Evolutionary conservation across 306 rosid genomes (phyloP).

Genomic region (Rubus idaeus): DNA sequence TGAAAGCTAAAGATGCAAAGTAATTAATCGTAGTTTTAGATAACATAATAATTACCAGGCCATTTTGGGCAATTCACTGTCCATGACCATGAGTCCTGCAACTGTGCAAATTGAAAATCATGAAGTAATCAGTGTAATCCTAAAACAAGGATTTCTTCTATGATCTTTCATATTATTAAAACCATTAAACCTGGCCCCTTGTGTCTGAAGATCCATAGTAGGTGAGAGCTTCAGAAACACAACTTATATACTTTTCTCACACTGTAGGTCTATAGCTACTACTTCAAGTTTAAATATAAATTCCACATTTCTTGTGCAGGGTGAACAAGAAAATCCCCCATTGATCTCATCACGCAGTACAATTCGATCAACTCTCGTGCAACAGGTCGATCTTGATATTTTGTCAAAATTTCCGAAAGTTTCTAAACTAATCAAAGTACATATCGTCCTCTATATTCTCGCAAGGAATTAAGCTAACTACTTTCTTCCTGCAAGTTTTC

Average conservation of each 20-base stretch:
- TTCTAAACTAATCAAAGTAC: conserved; percentile 10
- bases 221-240: conserved; percentile 81
- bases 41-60: neutral
- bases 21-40: neutral
- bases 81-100: neutral
- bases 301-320: conserved; percentile 55
- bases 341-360: neutral
- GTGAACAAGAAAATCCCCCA: conserved; percentile 25
- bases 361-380: neutral
- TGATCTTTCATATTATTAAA: conserved; percentile 12
- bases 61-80: conserved; percentile 1
- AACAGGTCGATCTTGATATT: neutral
- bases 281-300: conserved; percentile 55
- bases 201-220: conserved; percentile 66
- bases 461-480: conserved; percentile 10
- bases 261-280: conserved; percentile 13
- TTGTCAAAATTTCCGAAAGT: neutral
- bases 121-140: conserved; percentile 4
- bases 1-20: neutral
- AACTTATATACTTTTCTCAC: conserved; percentile 31
- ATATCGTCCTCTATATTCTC: conserved; percentile 6
- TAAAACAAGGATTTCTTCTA: conserved; percentile 20
- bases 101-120: neutral
- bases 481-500: conserved; percentile 3
- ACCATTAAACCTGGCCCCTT: conserved; percentile 29